These are phyloP conservation scores for Stagonosporopsis vannaccii DNA, from an alignment of 2,329 filamentous ascomycete genomes.

Conservation along the genomic window DNA sequence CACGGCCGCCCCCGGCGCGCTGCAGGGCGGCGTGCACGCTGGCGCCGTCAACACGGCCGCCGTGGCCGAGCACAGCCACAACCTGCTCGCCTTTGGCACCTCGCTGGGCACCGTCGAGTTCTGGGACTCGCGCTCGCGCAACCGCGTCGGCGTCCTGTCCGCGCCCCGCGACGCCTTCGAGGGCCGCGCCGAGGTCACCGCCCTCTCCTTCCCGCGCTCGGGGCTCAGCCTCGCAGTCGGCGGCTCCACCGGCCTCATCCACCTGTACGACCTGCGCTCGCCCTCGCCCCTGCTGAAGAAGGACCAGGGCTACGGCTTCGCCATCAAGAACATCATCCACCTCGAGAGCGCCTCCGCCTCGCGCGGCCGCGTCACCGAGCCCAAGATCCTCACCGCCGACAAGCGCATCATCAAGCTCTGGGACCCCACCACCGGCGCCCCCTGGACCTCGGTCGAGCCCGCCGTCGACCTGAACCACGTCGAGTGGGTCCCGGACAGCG, in stretches of 20 bases:
- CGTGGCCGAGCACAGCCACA: slow-evolving; percentile 87
- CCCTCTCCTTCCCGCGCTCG: slow-evolving; percentile 83
- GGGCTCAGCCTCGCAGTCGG: slow-evolving; percentile 87
- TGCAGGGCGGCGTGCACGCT: slow-evolving; percentile 86
- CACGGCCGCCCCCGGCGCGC: slow-evolving; percentile 70
- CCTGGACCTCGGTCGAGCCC: slow-evolving; percentile 96
- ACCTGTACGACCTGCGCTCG: slow-evolving; percentile 90
- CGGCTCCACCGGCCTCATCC: slow-evolving; percentile 84
- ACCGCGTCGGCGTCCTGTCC: slow-evolving; percentile 78
- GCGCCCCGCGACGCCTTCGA: slow-evolving; percentile 52
- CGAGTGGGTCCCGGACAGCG: slow-evolving; percentile 88
- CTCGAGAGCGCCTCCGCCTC: slow-evolving; percentile 68
- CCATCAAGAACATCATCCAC: slow-evolving; percentile 83
- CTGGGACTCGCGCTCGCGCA: slow-evolving; percentile 88
- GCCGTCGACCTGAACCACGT: slow-evolving; percentile 94
- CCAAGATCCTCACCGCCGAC: slow-evolving; percentile 88
- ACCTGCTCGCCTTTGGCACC: slow-evolving; percentile 90
- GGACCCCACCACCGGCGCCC: slow-evolving; percentile 80
- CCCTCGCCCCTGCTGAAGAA: slow-evolving; percentile 86
- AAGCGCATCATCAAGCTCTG: slow-evolving; percentile 98
- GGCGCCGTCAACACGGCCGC: slow-evolving; percentile 88
- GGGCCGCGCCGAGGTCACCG: slow-evolving; percentile 73
- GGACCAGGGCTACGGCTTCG: slow-evolving; percentile 93
- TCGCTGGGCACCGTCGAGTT: slow-evolving; percentile 96
- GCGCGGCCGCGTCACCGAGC: slow-evolving; percentile 70